Evolutionary conservation across 495 filamentous ascomycete species (phyloP), one percentile per base, ranked within the genome.

Genomic region (Penicillium bovifimosum): DNA sequence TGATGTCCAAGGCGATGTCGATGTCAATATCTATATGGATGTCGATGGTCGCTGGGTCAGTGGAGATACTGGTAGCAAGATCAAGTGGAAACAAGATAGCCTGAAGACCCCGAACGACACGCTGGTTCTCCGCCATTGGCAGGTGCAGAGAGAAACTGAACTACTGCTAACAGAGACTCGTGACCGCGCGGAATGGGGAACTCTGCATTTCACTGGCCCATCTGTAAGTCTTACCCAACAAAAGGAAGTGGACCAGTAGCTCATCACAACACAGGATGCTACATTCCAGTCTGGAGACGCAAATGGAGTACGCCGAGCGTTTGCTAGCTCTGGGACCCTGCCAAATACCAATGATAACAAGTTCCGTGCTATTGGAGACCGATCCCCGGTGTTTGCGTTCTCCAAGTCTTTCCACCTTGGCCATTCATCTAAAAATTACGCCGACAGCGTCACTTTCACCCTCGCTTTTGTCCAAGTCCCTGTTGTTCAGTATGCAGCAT

Each of bases 321-420:
- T 97, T 67, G 80, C 90, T 0, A 76, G 77, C 44, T 82, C 79
- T 17, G 85, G 89, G 13, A 78, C 73, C 3, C 67, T 97, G 20
- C 60, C 72, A 17, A 86, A 95, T 60, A 73, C 70, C 11, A 78
- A 86, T 20, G 88, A 92, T 54, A 65, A 67, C 9, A 64, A 67
- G 6, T 91, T 83, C 65, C 80, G 90, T 5, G 70, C 75, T 16
- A 87, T 96, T 49, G 84, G 86, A 72, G 87, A 95, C 33, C 84
- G 91, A 26, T 86, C 92, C 65, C 92, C 92, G 0, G 86, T 95
- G 24, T 95, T 96, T 73, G 90, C 91, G 0, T 96, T 96, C 65
- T 83, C 87, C 16, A 95, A 95, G 65, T 79, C 80, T 1, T 93
- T 96, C 72, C 65, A 64, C n/a, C 67, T 82, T 14, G 59, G 64